These are phyloP conservation scores for Cryptosporidium xiaoi DNA, from an alignment of 169 alveolate genomes.

Conservation along the genomic window DNA sequence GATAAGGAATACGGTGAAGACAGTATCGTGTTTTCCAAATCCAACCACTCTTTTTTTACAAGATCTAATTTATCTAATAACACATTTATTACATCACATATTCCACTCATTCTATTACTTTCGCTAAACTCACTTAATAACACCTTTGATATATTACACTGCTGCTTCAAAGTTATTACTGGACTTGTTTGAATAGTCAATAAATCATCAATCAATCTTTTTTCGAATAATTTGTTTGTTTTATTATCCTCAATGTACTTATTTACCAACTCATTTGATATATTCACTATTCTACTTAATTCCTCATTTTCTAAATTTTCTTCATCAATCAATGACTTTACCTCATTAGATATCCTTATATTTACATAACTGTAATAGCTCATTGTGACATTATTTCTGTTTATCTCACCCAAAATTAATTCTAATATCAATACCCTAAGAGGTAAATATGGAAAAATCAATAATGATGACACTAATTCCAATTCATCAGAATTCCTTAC, in stretches of 20 bases:
- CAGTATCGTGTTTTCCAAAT: no score
- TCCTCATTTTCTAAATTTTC: not conserved
- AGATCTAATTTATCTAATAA: no score
- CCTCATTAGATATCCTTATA: constrained; percentile 24
- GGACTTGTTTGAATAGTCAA: constrained; percentile 8
- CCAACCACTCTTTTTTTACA: no score
- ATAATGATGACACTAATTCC: constrained; percentile 50
- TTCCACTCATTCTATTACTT: no score
- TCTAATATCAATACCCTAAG: constrained; percentile 17
- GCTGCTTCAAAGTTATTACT: constrained; percentile 6
- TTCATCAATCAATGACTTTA: not conserved
- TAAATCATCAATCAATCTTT: no score
- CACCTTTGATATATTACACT: constrained; percentile 22
- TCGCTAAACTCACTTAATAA: not conserved
- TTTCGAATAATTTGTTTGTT: not conserved
- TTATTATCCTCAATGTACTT: not conserved
- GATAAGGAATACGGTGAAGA: no score
- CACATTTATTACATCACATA: no score
- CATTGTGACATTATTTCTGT: not conserved
- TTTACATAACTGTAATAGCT: constrained; percentile 11
- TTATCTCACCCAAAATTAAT: not conserved
- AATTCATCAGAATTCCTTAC: not conserved
- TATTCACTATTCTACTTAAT: not conserved
- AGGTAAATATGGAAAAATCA: constrained; percentile 32
- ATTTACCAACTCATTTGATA: not conserved